These are phyloP conservation scores for Epichloe gansuensis DNA, from an alignment of 2,329 filamentous ascomycete species.

Conservation along the genomic window DNA sequence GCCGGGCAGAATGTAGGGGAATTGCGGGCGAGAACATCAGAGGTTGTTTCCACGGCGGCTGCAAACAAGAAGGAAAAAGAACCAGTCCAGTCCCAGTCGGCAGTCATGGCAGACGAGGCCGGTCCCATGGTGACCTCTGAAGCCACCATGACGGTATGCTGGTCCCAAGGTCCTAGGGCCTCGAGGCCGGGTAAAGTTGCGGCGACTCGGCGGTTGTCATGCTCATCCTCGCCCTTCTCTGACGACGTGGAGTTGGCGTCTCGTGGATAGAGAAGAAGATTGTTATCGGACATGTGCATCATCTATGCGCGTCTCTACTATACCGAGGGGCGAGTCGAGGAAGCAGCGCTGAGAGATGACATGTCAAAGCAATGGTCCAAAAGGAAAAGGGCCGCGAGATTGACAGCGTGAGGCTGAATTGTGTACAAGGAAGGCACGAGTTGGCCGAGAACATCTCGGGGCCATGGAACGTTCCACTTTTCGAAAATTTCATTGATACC, in stretches of 20 bases:
- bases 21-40: neutral
- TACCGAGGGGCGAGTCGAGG: neutral
- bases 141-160: neutral
- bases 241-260: constrained; percentile 3
- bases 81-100: constrained; percentile 6
- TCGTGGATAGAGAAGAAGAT: constrained; percentile 4
- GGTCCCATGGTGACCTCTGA: neutral
- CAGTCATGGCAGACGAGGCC: neutral
- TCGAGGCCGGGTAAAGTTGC: neutral
- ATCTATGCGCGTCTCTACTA: neutral
- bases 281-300: constrained; percentile 5
- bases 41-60: neutral
- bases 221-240: neutral
- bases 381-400: neutral
- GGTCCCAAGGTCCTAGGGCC: neutral
- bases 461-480: too few species aligned
- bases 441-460: too few species aligned
- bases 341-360: neutral
- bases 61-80: constrained; percentile 6
- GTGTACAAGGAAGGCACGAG: too few species aligned
- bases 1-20: neutral
- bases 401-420: neutral
- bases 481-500: too few species aligned
- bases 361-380: neutral
- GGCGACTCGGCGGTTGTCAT: neutral